Base-by-base conservation (phyloP, 2,329 filamentous ascomycete genomes). In the Colletotrichum liaoningense region DNA sequence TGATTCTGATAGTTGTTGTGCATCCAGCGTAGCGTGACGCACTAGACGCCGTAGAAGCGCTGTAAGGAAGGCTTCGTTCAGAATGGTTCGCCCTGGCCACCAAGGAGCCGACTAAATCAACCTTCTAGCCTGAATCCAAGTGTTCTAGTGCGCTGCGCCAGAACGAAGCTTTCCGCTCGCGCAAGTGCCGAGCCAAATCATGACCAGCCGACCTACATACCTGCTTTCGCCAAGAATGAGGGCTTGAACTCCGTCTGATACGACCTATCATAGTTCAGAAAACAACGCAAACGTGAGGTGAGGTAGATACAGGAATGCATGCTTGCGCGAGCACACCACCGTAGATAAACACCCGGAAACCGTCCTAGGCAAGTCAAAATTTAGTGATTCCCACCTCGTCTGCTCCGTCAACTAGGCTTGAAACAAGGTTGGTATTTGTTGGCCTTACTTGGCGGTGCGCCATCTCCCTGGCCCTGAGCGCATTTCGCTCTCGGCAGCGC, bases 381-480 rank as follows among this genome's bases (percentile, higher is more conserved):
- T 42, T 42, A 42, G 14, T 16, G 5, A 0, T 22, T 24, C 26
- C 38, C 38, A 63, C 30, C 42, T 52, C 26, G 16, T 26, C 35
- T 38, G 38, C 28, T 22, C 19, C 46, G 54, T 65, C 60, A 35
- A 56, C 67, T 57, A 56, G 65, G 60, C 54, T 73, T 57, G 70
- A 42, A 30, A 49, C 60, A 49, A 70, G 56, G 67, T 73, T 70
- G 46, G 56, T 56, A 65, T 56, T 42, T 60, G 55, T 62, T 62
- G 56, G 60, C 42, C 35, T 49, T 28, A 55, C 71, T 73, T 73
- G 71, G 71, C 71, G n/a, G 60, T n/a, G 57, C 60, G 35, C 60
- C 67, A 33, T 62, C 59, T 60, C 62, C 56, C 69, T 73, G 67
- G 55, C 57, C 56, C 67, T 67, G 56, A 30, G 28, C 62, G 56